phyloP scores from a whole-genome alignment of 1,139 yeast genomes.

The Taphrina flavorubra region DNA sequence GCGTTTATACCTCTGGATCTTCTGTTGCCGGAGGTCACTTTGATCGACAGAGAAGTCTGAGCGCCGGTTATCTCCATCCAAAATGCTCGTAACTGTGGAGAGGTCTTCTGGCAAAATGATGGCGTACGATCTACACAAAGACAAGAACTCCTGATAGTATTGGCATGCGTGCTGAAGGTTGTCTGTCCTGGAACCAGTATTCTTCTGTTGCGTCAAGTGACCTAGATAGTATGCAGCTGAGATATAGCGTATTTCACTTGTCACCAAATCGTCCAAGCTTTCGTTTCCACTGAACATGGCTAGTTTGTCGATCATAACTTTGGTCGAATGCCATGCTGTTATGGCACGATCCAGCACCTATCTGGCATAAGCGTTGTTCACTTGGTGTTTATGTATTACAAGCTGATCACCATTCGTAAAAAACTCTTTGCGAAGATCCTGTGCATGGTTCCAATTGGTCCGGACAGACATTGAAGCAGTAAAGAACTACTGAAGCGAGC shows the following conservation, averaged over 20 bases:
- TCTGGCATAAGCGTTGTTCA: not conserved
- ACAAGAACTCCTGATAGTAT: slow-evolving; percentile 48
- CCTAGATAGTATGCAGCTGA: slow-evolving; percentile 61
- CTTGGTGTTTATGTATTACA: not conserved
- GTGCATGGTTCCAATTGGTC: not conserved
- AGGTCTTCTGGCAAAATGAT: slow-evolving; percentile 40
- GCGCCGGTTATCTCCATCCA: slow-evolving; percentile 20
- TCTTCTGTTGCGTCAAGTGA: slow-evolving; percentile 48
- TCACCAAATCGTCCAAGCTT: slow-evolving; percentile 61
- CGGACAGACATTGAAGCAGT: not conserved
- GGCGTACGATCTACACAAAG: slow-evolving; percentile 46
- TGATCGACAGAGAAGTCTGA: slow-evolving; percentile 54
- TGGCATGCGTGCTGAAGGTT: slow-evolving; percentile 46
- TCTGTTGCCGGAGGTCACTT: slow-evolving; percentile 66
- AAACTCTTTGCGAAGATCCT: slow-evolving; percentile 1
- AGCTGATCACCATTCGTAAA: not conserved
- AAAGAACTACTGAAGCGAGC: not conserved
- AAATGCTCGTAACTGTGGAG: slow-evolving; percentile 36
- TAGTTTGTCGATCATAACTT: slow-evolving; percentile 49
- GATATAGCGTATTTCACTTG: slow-evolving; percentile 62
- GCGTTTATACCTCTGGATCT: slow-evolving; percentile 69
- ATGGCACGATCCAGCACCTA: slow-evolving; percentile 29
- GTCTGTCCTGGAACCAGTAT: slow-evolving; percentile 43
- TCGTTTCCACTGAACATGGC: slow-evolving; percentile 68
- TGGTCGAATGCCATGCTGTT: slow-evolving; percentile 45